A percentile compares a stretch with the other conserved stretches of the same genome.
These are phyloP conservation scores for Triangularia verruculosa DNA, from an alignment of 2,329 filamentous ascomycete species.

Conservation along the genomic window DNA sequence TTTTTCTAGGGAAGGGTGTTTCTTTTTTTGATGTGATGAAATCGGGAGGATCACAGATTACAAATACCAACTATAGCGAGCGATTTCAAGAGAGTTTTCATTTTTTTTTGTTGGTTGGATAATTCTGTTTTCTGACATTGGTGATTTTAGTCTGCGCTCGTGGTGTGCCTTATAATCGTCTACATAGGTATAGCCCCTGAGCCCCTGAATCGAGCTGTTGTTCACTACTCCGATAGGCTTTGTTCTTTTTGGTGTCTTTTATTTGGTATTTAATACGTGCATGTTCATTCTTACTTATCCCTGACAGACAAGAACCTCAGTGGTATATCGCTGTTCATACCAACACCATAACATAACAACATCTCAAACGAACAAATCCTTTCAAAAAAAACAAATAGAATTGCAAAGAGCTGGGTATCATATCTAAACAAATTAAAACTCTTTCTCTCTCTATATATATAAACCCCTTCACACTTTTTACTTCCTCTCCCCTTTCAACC, in stretches of 20 bases:
- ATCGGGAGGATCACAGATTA: neutral
- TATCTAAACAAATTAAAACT: neutral
- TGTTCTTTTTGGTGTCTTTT: too few species aligned
- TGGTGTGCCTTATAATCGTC: too few species aligned
- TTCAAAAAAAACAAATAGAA: neutral
- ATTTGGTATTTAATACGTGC: too few species aligned
- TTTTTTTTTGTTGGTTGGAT: neutral
- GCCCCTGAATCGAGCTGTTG: too few species aligned
- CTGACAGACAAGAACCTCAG: too few species aligned
- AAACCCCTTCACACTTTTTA: neutral
- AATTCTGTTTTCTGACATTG: neutral
- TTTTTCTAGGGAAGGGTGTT: too few species aligned
- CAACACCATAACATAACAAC: too few species aligned
- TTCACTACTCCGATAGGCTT: too few species aligned
- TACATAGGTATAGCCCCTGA: too few species aligned
- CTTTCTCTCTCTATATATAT: neutral
- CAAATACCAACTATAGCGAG: neutral
- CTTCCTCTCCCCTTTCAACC: constrained; percentile 4
- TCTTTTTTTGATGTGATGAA: neutral
- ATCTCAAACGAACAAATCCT: neutral
- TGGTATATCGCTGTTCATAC: too few species aligned
- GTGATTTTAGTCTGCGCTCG: neutral
- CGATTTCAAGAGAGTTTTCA: neutral
- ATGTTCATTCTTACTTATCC: too few species aligned
- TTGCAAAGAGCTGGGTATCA: neutral